A percentile compares a stretch with the other conserved stretches of the same genome.
phyloP scores from a whole-genome alignment of 768 basidiomycete species.

The Tylopilus rubrobrunneus region DNA sequence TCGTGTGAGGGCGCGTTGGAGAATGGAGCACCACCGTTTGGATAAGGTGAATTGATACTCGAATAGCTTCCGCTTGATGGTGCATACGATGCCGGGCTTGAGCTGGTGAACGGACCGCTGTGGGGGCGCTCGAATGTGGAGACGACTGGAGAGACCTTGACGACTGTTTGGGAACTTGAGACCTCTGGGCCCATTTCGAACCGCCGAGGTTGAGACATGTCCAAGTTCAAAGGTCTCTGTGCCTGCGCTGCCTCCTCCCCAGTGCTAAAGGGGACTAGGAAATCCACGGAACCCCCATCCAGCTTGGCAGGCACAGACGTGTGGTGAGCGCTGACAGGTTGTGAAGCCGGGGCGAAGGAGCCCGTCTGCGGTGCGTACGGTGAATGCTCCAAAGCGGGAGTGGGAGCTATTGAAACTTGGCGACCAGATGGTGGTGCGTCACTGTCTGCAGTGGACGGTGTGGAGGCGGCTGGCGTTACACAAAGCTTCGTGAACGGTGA shows the following conservation, averaged over 20 bases:
- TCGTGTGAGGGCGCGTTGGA: constrained; percentile 20
- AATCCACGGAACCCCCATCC: constrained; percentile 18
- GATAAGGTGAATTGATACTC: constrained; percentile 24
- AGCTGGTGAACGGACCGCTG: constrained; percentile 12
- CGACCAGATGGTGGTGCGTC: constrained; percentile 7
- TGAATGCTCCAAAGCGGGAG: constrained; percentile 9
- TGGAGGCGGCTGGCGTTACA: constrained; percentile 2
- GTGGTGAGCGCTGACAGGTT: constrained; percentile 1
- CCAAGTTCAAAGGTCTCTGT: constrained; percentile 12
- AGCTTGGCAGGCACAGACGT: constrained; percentile 12
- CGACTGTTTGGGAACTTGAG: constrained; percentile 4
- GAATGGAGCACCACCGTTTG: constrained; percentile 16
- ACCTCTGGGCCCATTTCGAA: constrained; percentile 15
- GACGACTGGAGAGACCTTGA: constrained; percentile 4
- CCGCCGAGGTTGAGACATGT: constrained; percentile 14
- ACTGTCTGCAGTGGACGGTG: constrained; percentile 11
- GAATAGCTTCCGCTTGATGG: constrained; percentile 24
- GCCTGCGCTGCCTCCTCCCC: constrained; percentile 14
- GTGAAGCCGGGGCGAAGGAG: constrained; percentile 10
- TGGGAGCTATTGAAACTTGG: constrained; percentile 12
- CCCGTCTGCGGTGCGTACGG: constrained; percentile 12
- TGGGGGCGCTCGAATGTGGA: constrained; percentile 24
- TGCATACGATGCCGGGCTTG: constrained; percentile 25
- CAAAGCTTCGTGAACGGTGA: constrained; percentile 18
- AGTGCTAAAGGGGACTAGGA: constrained; percentile 21